These are phyloP conservation scores for Vigna radiata DNA, from an alignment of 306 rosid genomes.

Conservation along the genomic window DNA sequence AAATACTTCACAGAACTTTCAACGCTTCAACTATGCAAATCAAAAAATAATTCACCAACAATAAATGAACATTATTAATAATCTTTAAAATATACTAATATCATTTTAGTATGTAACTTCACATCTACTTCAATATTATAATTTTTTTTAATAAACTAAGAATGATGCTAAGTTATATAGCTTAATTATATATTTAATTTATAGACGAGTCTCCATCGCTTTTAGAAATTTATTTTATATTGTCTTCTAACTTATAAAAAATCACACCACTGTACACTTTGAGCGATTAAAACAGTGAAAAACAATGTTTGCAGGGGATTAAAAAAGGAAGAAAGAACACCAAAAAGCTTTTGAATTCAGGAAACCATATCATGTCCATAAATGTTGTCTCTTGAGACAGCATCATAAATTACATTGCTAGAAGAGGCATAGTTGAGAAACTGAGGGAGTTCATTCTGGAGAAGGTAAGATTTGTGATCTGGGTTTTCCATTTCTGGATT, in stretches of 20 bases:
- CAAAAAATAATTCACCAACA: no score
- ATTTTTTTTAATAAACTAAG: no score
- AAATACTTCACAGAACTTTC: slow-evolving; percentile 3
- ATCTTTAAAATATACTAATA: no score
- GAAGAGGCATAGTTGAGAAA: slow-evolving; percentile 66
- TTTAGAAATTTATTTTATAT: no score
- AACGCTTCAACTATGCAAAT: neutral
- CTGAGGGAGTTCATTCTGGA: slow-evolving; percentile 59
- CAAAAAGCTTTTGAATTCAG: slow-evolving; percentile 39
- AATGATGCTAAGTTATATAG: no score
- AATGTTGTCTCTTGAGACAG: slow-evolving; percentile 60
- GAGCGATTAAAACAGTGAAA: neutral
- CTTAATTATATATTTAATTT: no score
- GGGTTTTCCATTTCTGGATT: slow-evolving; percentile 37
- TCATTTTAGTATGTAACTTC: no score
- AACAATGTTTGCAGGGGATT: neutral
- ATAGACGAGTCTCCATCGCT: no score
- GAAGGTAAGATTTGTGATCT: slow-evolving; percentile 53
- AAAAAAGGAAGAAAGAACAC: neutral
- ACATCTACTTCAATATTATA: no score
- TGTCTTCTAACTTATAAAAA: no score
- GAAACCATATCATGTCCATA: slow-evolving; percentile 80
- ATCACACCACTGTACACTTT: no score
- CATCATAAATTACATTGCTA: slow-evolving; percentile 65
- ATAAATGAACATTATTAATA: no score